phyloP scores from a whole-genome alignment of 129 eudicot genomes.

The carrot (Daucus carota) region DH1_v3.0 NC_030388.2:27330501-27331000 shows the following conservation, averaged over 20 bases:
- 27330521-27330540: background rate
- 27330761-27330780: background rate
- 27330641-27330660: constrained; percentile 1
- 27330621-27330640: background rate
- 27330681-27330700: background rate
- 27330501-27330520: no score
- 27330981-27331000: background rate
- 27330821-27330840: constrained; percentile 7
- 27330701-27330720: constrained; percentile 2
- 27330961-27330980: background rate
- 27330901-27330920: constrained; percentile 6
- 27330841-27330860: constrained; percentile 9
- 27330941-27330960: constrained; percentile 11
- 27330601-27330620: background rate
- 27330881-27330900: constrained; percentile 6
- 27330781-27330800: background rate
- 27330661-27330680: background rate
- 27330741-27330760: background rate
- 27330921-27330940: constrained; percentile 5
- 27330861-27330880: constrained; percentile 4
- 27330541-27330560: background rate
- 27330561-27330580: background rate
- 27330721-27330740: constrained; percentile 8
- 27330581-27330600: background rate
- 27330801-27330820: background rate